Evolutionary conservation across 2,329 filamentous ascomycete species (phyloP), one percentile per base, ranked within the genome.

Genomic region (Aspergillus sp.): DNA sequence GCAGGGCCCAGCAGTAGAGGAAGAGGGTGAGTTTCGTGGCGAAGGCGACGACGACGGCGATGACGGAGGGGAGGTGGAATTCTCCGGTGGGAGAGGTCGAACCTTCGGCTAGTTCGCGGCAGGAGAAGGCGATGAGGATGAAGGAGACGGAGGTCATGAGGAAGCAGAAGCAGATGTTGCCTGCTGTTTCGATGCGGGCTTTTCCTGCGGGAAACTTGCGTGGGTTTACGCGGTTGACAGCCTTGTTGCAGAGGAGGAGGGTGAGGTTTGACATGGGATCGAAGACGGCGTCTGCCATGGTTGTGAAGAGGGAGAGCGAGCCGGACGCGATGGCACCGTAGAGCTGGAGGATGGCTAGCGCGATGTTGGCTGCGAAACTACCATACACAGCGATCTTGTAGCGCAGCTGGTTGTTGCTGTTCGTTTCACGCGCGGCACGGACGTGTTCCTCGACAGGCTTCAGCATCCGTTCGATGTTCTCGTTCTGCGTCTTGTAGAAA

Each of bases 91-190:
- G 70, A 0, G 74, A 70, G 1, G 60, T 57, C 17, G 71, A 69
- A 25, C 70, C 70, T 4, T 69, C 69, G 1, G 74, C 75, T 2
- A 97, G 75, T 49, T 94, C 84, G 47, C 83, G 80, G 23, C 82
- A 77, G 1, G 90, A 90, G 65, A 96, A 88, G 19, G 91, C 89
- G 59, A 98, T 93, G 48, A 98, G 82, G 62, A 97, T 89, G 55
- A 94, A 77, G 0, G 90, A 95, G 6, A 97, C 91, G 7, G 89
- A 76, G 17, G 84, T 90, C 93, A 98, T 97, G 59, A 98, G 76
- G 69, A 95, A 95, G 70, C 90, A 95, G 70, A 98, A 98, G 50
- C 86, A 83, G 55, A 97, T 96, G 63, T 97, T 98, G 45, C 93
- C 93, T 0, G 90, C 88, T 0, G 90, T 97, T 70, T 97, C 91